phyloP scores from a whole-genome alignment of 2,329 filamentous ascomycete genomes.

The Neonectria punicea region DNA sequence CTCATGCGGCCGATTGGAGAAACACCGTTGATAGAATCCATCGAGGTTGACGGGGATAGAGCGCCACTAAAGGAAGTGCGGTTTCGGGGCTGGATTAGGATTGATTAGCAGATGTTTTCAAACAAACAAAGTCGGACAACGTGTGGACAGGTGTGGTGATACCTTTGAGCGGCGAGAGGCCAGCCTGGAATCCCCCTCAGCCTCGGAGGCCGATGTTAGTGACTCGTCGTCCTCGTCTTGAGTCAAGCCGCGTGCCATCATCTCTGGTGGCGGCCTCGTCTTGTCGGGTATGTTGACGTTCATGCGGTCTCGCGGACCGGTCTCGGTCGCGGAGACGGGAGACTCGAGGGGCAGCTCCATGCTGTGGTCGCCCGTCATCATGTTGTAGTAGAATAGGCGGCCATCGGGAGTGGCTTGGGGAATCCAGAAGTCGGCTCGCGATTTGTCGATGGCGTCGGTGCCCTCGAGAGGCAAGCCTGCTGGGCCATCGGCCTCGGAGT shows the following conservation, averaged over 20 bases:
- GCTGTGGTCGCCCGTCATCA: conserved; percentile 92
- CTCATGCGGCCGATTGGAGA: conserved; percentile 69
- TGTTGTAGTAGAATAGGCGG: conserved; percentile 97
- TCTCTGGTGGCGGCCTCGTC: conserved; percentile 87
- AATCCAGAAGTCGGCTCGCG: conserved; percentile 97
- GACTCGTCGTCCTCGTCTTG: conserved; percentile 93
- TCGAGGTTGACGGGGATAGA: conserved; percentile 86
- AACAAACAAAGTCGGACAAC: not conserved
- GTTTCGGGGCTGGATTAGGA: conserved; percentile 61
- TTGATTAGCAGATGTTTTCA: conserved; percentile 24
- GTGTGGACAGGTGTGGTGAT: conserved; percentile 33
- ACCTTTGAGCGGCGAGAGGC: conserved; percentile 76
- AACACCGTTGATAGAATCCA: conserved; percentile 85
- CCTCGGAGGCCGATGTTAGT: conserved; percentile 82
- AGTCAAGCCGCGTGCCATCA: conserved; percentile 85
- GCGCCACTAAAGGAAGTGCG: conserved; percentile 76
- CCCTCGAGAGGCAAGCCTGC: conserved; percentile 76
- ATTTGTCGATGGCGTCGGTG: conserved; percentile 70
- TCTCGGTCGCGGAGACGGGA: conserved; percentile 81
- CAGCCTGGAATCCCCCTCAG: conserved; percentile 80
- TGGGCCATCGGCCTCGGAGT: conserved; percentile 69
- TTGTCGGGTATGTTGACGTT: conserved; percentile 90
- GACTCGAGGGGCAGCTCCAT: conserved; percentile 96
- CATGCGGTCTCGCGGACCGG: conserved; percentile 86
- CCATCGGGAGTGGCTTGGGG: conserved; percentile 96